These are phyloP conservation scores for Didymosphaeria variabile DNA, from an alignment of 2,329 filamentous ascomycete species.

Conservation along the genomic window DNA sequence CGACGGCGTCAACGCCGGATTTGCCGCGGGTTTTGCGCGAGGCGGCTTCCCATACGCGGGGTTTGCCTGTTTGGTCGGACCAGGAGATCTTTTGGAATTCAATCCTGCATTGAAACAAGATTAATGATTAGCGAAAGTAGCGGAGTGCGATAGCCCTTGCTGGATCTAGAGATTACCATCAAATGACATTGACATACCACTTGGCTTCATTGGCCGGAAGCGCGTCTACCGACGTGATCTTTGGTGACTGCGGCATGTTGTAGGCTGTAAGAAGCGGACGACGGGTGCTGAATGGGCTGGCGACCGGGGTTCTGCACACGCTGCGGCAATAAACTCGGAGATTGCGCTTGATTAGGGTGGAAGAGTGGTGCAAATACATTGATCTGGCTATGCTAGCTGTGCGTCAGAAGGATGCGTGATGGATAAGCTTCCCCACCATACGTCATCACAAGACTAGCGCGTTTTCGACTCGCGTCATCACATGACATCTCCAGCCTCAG, in stretches of 20 bases:
- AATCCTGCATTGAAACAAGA: background rate
- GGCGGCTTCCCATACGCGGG: conserved; percentile 61
- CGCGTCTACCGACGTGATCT: conserved; percentile 53
- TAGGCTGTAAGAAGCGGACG: conserved; percentile 30
- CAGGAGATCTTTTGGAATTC: conserved; percentile 64
- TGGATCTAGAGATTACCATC: too few relatives aligned
- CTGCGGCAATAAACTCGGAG: background rate
- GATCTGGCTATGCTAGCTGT: background rate
- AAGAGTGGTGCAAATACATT: background rate
- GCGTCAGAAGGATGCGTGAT: background rate
- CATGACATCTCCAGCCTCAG: background rate
- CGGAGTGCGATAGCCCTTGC: background rate
- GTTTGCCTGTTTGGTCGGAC: conserved; percentile 56
- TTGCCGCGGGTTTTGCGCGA: conserved; percentile 62
- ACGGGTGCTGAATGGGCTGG: conserved; percentile 26
- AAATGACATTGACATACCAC: conserved; percentile 52
- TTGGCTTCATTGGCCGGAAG: conserved; percentile 62
- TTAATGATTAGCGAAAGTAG: background rate
- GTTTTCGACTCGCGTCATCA: background rate
- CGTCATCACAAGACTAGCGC: background rate
- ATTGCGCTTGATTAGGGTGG: conserved; percentile 6
- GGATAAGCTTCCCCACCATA: background rate
- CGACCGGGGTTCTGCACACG: background rate
- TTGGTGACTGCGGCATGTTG: conserved; percentile 44
- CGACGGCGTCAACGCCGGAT: conserved; percentile 68